A percentile compares a stretch with the other conserved stretches of the same genome.
Evolutionary conservation across 164 flowering plant species (phyloP).

Genomic region (Vitis amurensis): DNA sequence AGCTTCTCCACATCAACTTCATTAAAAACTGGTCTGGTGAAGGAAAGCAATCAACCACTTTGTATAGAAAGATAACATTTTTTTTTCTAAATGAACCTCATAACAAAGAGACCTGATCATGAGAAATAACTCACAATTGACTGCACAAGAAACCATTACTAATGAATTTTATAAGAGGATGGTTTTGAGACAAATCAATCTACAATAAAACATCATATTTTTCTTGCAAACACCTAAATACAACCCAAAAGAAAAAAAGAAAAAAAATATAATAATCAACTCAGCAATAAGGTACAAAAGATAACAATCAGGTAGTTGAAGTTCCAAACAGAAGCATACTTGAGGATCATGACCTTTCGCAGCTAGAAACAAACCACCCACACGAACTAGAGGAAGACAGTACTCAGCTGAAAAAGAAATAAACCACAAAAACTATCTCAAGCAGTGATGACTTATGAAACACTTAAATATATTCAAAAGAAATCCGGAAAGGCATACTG

Average conservation of each 20-base stretch:
- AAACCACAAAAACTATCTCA: background rate
- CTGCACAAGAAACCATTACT: background rate
- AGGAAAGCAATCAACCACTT: background rate
- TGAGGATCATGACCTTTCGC: constrained; percentile 94
- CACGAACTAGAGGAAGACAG: constrained; percentile 88
- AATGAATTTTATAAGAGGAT: background rate
- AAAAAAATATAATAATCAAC: background rate
- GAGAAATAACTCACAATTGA: background rate
- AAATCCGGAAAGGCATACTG: background rate
- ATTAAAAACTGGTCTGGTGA: background rate
- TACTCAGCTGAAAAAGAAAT: constrained; percentile 69
- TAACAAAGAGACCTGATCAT: background rate
- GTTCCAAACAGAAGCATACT: constrained; percentile 30
- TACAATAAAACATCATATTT: background rate
- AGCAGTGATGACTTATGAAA: background rate
- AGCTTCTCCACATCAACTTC: background rate
- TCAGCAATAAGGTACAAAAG: background rate
- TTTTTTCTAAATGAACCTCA: background rate
- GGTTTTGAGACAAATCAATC: background rate
- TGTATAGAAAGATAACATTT: background rate
- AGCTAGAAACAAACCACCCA: constrained; percentile 93
- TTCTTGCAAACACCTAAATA: background rate
- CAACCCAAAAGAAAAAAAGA: background rate
- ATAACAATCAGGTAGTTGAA: background rate
- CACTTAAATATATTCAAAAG: background rate